These are phyloP conservation scores for Dactylorhiza incarnata DNA, from an alignment of 106 monocot genomes.

Conservation along the genomic window DNA sequence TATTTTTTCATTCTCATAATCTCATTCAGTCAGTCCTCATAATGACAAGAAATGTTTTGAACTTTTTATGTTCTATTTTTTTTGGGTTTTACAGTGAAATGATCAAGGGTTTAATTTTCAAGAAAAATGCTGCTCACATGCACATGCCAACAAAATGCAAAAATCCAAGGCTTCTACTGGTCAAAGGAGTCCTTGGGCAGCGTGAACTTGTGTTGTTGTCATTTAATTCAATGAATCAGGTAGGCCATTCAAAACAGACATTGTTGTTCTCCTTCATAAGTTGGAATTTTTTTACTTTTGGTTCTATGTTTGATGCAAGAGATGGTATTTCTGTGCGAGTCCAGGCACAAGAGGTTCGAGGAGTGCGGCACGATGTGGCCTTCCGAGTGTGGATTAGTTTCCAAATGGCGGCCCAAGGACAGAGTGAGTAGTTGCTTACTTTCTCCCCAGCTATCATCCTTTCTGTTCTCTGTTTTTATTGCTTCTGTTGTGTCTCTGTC, in stretches of 20 bases:
- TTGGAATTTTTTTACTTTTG: neutral
- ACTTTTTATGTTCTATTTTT: neutral
- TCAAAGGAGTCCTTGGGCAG: conserved; percentile 69
- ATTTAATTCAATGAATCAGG: conserved; percentile 76
- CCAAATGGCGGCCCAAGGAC: too few species aligned
- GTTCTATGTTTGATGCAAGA: conserved; percentile 36
- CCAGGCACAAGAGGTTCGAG: conserved; percentile 45
- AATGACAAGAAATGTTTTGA: neutral
- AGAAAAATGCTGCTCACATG: conserved; percentile 92
- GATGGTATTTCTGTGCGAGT: conserved; percentile 45
- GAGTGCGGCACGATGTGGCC: conserved; percentile 22
- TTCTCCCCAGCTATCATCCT: neutral
- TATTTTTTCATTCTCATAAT: neutral
- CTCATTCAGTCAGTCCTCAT: neutral
- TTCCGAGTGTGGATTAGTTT: conserved; percentile 32
- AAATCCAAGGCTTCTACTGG: conserved; percentile 77
- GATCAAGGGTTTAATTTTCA: conserved; percentile 87
- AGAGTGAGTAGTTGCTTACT: too few species aligned
- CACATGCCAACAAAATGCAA: conserved; percentile 80
- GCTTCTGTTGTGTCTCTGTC: neutral
- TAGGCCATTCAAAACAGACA: too few species aligned
- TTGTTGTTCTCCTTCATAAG: conserved; percentile 9
- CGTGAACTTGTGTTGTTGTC: conserved; percentile 69
- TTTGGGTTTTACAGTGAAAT: conserved; percentile 72
- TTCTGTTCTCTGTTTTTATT: neutral